These are phyloP conservation scores for Taxillus chinensis DNA, from an alignment of 164 flowering plant species.

Conservation along the genomic window DNA sequence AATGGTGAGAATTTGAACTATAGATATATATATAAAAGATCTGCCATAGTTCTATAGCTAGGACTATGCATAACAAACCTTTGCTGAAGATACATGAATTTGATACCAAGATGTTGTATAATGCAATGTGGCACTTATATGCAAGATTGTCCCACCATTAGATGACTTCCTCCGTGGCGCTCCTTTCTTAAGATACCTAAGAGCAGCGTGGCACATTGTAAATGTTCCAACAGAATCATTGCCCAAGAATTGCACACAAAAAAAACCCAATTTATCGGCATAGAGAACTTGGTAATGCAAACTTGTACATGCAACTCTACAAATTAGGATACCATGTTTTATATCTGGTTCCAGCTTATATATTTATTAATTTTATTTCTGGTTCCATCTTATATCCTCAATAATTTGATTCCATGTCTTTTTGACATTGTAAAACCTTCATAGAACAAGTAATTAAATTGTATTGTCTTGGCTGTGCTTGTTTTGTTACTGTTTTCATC, in stretches of 20 bases:
- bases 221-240: slow-evolving; percentile 97
- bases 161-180: slow-evolving; percentile 55
- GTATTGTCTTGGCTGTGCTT: too few relatives aligned
- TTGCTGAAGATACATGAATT: slow-evolving; percentile 86
- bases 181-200: slow-evolving; percentile 77
- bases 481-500: too few relatives aligned
- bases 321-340: too few relatives aligned
- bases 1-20: neutral
- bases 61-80: slow-evolving; percentile 35
- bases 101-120: slow-evolving; percentile 95
- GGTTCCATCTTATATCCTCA: too few relatives aligned
- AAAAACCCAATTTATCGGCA: too few relatives aligned
- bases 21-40: neutral
- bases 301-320: too few relatives aligned
- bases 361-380: too few relatives aligned
- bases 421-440: too few relatives aligned
- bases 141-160: slow-evolving; percentile 67
- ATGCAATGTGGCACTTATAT: slow-evolving; percentile 90
- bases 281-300: too few relatives aligned
- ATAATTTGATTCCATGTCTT: too few relatives aligned
- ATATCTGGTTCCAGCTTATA: too few relatives aligned
- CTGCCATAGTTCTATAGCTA: neutral
- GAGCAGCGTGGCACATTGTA: slow-evolving; percentile 90
- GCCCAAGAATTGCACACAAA: slow-evolving; percentile 77
- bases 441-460: too few relatives aligned